Conservation (phyloP, 2,329 filamentous ascomycete genomes). For the Onygena corvina region DNA sequence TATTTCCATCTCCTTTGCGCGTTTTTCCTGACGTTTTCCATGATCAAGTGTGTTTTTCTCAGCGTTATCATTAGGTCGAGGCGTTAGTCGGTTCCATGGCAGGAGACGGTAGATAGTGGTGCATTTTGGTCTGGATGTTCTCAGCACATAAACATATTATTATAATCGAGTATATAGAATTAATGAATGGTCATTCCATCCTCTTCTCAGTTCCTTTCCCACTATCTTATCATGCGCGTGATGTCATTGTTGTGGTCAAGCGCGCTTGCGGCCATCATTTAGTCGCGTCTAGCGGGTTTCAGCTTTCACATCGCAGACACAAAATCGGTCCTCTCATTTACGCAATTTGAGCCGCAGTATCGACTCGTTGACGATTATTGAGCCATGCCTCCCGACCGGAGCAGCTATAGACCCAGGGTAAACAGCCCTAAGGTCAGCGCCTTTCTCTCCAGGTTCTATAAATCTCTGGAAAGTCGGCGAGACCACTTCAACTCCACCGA, state of each 20-base stretch:
- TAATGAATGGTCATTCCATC: neutral
- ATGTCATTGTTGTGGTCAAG: neutral
- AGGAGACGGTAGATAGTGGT: neutral
- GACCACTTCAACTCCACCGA: too few species aligned
- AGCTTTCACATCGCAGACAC: too few species aligned
- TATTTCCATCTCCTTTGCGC: neutral
- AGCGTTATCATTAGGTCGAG: neutral
- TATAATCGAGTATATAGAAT: neutral
- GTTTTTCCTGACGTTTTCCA: neutral
- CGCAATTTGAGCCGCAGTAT: too few species aligned
- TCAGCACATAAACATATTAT: neutral
- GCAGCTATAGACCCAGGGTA: too few species aligned
- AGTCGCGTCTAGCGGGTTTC: neutral
- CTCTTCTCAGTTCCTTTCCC: neutral
- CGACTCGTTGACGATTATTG: too few species aligned
- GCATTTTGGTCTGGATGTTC: neutral
- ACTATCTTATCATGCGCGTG: neutral
- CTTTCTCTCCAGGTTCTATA: too few species aligned
- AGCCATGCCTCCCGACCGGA: too few species aligned
- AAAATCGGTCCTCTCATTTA: too few species aligned
- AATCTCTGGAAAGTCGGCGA: too few species aligned
- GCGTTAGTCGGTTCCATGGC: neutral
- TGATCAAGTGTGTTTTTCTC: neutral
- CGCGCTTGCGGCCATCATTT: slow-evolving; percentile 1
- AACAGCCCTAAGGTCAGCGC: too few species aligned